A percentile compares a stretch with the other conserved stretches of the same genome.
phyloP scores from a whole-genome alignment of 2,329 filamentous ascomycete genomes.

The Aspergillus versicolor region DNA sequence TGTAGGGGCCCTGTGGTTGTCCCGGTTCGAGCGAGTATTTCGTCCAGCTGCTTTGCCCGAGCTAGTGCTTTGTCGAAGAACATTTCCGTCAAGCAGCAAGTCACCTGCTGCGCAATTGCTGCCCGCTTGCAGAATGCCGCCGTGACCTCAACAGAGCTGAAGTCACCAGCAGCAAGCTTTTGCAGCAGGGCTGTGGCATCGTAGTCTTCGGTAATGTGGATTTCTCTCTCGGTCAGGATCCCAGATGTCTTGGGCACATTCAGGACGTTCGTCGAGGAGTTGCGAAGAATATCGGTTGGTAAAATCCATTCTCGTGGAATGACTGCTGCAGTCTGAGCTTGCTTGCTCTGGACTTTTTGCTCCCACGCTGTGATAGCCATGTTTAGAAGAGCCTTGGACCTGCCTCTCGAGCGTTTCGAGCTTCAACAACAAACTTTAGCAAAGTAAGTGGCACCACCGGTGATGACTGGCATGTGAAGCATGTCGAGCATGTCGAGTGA shows the following conservation, averaged over 20 bases:
- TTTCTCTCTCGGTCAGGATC: constrained; percentile 47
- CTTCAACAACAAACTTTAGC: no score
- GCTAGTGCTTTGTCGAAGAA: constrained; percentile 51
- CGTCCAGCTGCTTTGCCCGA: constrained; percentile 50
- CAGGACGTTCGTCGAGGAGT: neutral
- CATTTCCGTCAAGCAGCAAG: constrained; percentile 53
- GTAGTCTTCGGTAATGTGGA: constrained; percentile 49
- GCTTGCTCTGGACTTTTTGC: no score
- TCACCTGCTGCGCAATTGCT: constrained; percentile 33
- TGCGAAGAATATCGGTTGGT: neutral
- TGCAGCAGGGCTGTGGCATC: constrained; percentile 33
- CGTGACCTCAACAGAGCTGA: constrained; percentile 43
- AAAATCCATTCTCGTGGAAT: neutral
- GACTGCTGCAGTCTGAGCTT: no score
- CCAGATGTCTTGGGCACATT: constrained; percentile 26
- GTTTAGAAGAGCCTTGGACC: no score
- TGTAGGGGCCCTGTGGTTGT: constrained; percentile 59
- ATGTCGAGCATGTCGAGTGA: no score
- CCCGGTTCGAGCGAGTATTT: constrained; percentile 38
- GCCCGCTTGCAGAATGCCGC: constrained; percentile 30
- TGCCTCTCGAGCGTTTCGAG: no score
- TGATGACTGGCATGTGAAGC: no score
- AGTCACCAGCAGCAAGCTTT: constrained; percentile 23
- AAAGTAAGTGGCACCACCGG: no score
- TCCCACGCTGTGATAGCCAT: no score